A percentile compares a stretch with the other conserved stretches of the same genome.
These are phyloP conservation scores for Entomortierella lignicola DNA, from an alignment of 192 early-diverging fungal species.

Conservation along the genomic window DNA sequence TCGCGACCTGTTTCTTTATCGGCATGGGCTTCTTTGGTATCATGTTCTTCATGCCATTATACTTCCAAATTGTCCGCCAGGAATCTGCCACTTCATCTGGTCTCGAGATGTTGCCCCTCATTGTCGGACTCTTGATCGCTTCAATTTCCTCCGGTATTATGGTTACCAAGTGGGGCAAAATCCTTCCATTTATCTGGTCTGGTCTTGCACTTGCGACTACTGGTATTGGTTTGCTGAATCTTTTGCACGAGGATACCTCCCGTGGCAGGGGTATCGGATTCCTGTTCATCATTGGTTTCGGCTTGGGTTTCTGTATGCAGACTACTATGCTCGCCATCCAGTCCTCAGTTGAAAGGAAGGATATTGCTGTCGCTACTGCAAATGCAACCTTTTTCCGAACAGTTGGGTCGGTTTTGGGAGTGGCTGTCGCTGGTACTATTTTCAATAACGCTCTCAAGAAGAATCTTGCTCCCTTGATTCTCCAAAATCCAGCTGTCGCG, in stretches of 20 bases:
- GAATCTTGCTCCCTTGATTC: conserved; percentile 19
- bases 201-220: conserved; percentile 68
- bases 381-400: conserved; percentile 70
- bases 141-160: conserved; percentile 72
- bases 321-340: conserved; percentile 77
- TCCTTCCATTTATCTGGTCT: conserved; percentile 71
- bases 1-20: conserved; percentile 53
- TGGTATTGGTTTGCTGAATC: conserved; percentile 70
- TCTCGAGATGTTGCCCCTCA: conserved; percentile 79
- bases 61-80: conserved; percentile 72
- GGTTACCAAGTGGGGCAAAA: conserved; percentile 63
- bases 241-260: conserved; percentile 57
- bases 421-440: conserved; percentile 49
- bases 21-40: conserved; percentile 61
- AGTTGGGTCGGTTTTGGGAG: conserved; percentile 46
- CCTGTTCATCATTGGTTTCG: conserved; percentile 76
- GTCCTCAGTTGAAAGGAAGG: conserved; percentile 63
- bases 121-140: conserved; percentile 72
- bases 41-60: conserved; percentile 79
- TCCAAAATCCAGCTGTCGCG: neutral
- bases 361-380: conserved; percentile 76
- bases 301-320: conserved; percentile 80
- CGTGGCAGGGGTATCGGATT: conserved; percentile 68
- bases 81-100: conserved; percentile 72
- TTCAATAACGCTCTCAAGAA: conserved; percentile 56